Evolutionary conservation across 202 grass and related monocot genomes (phyloP).

Genomic region (Hordeum pubiflorum): DNA sequence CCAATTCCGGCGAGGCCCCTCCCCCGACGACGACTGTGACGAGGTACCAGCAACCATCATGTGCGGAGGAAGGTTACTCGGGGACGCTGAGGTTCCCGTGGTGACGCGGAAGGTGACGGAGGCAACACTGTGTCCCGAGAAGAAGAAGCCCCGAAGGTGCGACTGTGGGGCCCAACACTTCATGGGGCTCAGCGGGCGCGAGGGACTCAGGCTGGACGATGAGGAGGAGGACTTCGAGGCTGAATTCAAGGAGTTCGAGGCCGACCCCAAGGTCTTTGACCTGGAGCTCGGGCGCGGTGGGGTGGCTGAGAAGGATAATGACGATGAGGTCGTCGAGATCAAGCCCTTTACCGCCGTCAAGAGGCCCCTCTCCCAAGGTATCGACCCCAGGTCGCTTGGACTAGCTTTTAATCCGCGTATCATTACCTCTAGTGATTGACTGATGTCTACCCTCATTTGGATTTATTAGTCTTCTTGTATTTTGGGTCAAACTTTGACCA

Average conservation of each 20-base stretch:
- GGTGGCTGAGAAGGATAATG: too few species aligned
- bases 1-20: too few species aligned
- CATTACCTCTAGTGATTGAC: not conserved
- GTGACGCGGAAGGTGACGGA: constrained; percentile 26
- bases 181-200: not conserved
- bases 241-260: constrained; percentile 26
- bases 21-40: not conserved
- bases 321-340: too few species aligned
- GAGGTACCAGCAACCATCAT: constrained; percentile 19
- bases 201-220: not conserved
- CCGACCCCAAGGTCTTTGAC: too few species aligned
- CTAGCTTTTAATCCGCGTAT: not conserved
- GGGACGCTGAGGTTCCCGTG: constrained; percentile 20
- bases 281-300: too few species aligned
- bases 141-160: constrained; percentile 41
- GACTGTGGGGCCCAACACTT: constrained; percentile 8
- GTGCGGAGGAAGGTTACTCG: constrained; percentile 67
- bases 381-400: not conserved
- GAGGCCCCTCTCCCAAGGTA: not conserved
- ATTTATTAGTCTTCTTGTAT: too few species aligned
- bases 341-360: too few species aligned
- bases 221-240: constrained; percentile 60
- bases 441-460: not conserved
- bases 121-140: constrained; percentile 41
- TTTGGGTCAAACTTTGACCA: too few species aligned